Base-by-base conservation (phyloP, 768 basidiomycete species). In the Coprinopsis strossmayeri region DNA sequence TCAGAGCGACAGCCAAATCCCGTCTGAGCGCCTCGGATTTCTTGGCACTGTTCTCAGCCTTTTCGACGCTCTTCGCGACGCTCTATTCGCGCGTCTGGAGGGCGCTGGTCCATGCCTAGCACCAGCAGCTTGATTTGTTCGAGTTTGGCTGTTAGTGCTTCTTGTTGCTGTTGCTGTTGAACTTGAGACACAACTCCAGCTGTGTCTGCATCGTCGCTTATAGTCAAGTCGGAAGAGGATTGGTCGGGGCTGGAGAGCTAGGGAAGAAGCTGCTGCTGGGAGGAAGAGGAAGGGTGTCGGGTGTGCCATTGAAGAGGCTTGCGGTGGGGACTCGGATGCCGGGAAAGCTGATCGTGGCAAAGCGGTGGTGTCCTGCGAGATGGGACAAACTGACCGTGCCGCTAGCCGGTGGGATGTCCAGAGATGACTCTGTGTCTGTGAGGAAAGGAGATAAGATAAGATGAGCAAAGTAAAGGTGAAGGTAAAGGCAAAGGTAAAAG, bases 61-160 rank as follows among this genome's bases (percentile, higher is more conserved):
- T 70, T 57, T 78, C 74, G 13, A 86, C 66, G 23, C 72, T 77
- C 59, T 82, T 81, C 12, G 66, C 56, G 21, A 89, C 63, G 60
- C 78, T 79, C 34, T 77, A 78, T 54, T 87, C 81, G 27, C 84
- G 73, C 13, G 63, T 64, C 50, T 84, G 75, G 51, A 87, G n/a
- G 67, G 48, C 83, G 73, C 57, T 87, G 79, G 50, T 87, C 83
- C 81, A 89, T 87, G 0, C 87, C 87, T 13, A 87, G 66, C 15
- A 89, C 74, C 20, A 87, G 64, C 52, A 84, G 62, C 28, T 82
- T 75, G 3, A 87, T 72, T 51, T 86, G 80, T 55, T 87, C 84
- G 25, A 88, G 72, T 49, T 85, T 79, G 2, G 80, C 76, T 5
- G 40, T 23, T 10, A 42, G 20, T 9, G 51, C 49, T 15, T 50